A percentile compares a stretch with the other conserved stretches of the same genome.
phyloP scores from a whole-genome alignment of 2,329 filamentous ascomycete genomes.

The Stagonosporopsis cucurbitacearum region DNA sequence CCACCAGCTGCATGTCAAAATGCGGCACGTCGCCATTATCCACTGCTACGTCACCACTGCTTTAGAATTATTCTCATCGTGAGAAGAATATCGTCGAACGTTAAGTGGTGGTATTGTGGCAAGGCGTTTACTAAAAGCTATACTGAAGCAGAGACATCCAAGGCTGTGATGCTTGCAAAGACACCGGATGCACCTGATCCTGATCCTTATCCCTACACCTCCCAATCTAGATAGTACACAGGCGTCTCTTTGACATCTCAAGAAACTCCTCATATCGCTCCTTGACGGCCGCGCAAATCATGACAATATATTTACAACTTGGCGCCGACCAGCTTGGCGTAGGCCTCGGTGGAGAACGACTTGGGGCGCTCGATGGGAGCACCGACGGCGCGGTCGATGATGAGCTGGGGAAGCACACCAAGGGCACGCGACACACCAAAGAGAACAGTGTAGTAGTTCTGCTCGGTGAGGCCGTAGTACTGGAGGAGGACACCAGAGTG shows the following conservation, averaged over 20 bases:
- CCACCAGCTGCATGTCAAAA: no score
- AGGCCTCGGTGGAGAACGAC: conserved; percentile 97
- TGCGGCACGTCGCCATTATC: not conserved
- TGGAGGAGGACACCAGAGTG: conserved; percentile 99
- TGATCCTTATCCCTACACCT: conserved; percentile 41
- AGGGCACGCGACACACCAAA: conserved; percentile 98
- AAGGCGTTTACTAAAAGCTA: conserved; percentile 36
- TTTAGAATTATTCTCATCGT: no score
- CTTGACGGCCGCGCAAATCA: conserved; percentile 14
- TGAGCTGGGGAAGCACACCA: conserved; percentile 98
- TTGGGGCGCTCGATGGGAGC: conserved; percentile 98
- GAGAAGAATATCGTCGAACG: conserved; percentile 12
- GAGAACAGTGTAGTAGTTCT: conserved; percentile 99
- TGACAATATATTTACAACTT: conserved; percentile 71
- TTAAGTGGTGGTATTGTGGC: conserved; percentile 37
- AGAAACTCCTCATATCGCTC: conserved; percentile 28
- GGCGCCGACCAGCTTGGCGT: conserved; percentile 88
- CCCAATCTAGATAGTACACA: conserved; percentile 46
- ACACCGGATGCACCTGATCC: conserved; percentile 34
- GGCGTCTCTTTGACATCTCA: conserved; percentile 33
- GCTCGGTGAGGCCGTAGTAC: conserved; percentile 98
- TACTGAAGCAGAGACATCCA: conserved; percentile 37
- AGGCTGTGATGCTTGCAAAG: conserved; percentile 33
- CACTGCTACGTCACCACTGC: conserved; percentile 3
- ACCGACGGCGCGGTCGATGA: conserved; percentile 97